Evolutionary conservation across 306 rosid species (phyloP).

Genomic region (Castanopsis chinensis): DNA sequence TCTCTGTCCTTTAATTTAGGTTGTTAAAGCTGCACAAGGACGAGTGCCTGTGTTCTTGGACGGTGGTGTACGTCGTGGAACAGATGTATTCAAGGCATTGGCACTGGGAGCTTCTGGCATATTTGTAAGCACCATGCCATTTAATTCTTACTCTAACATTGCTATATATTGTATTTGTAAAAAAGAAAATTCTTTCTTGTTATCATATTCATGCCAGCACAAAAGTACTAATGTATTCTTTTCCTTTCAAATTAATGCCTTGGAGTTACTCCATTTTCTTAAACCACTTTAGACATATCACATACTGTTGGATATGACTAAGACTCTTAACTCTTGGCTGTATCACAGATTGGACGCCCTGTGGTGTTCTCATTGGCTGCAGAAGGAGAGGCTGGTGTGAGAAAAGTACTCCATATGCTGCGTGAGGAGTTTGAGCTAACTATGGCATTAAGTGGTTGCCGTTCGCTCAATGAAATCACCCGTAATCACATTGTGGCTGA

Average conservation of each 20-base stretch:
- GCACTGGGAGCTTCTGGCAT: constrained; percentile 97
- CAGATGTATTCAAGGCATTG: constrained; percentile 95
- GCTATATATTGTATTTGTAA: neutral
- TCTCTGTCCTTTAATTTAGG: constrained; percentile 37
- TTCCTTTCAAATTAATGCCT: neutral
- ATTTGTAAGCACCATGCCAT: constrained; percentile 53
- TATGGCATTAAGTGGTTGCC: constrained; percentile 90
- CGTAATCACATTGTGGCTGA: constrained; percentile 72
- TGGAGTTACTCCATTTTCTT: neutral
- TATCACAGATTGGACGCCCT: constrained; percentile 81
- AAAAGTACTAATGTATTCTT: neutral
- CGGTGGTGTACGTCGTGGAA: constrained; percentile 96
- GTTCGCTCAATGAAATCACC: constrained; percentile 79
- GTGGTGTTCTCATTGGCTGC: constrained; percentile 84
- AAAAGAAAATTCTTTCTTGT: neutral
- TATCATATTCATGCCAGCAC: neutral
- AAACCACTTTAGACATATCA: no score
- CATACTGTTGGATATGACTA: neutral
- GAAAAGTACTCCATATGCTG: constrained; percentile 79
- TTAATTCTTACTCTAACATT: neutral
- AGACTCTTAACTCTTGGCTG: neutral
- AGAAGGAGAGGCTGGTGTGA: constrained; percentile 86
- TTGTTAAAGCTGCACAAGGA: constrained; percentile 92
- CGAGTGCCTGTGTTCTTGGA: constrained; percentile 90
- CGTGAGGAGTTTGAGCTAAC: constrained; percentile 88